Evolutionary conservation across 768 basidiomycete genomes (phyloP).

Genomic region (Dentipellis fragilis): DNA sequence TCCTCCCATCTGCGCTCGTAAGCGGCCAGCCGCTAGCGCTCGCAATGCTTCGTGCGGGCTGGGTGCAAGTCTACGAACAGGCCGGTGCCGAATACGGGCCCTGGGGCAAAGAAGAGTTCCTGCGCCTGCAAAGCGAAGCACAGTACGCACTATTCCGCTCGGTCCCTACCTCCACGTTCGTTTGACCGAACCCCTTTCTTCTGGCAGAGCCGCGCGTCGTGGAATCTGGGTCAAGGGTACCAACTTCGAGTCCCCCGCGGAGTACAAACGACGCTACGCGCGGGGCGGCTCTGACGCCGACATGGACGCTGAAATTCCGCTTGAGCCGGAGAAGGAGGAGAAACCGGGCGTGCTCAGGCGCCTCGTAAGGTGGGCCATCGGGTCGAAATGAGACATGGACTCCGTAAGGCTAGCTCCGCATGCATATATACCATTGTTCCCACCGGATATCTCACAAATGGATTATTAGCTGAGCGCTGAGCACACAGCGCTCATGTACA

Average conservation of each 20-base stretch:
- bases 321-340: neutral
- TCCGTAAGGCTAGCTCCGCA: neutral
- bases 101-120: slow-evolving; percentile 53
- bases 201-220: slow-evolving; percentile 14
- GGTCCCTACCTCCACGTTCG: neutral
- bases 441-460: too few species aligned
- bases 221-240: slow-evolving; percentile 31
- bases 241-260: slow-evolving; percentile 29
- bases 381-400: neutral
- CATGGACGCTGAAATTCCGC: neutral
- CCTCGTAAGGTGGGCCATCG: too few species aligned
- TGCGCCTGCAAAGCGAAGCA: slow-evolving; percentile 53
- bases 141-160: slow-evolving; percentile 35
- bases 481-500: too few species aligned
- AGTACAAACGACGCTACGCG: slow-evolving; percentile 30
- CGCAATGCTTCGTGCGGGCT: slow-evolving; percentile 76
- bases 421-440: too few species aligned
- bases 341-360: too few species aligned
- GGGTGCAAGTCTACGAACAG: slow-evolving; percentile 68
- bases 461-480: too few species aligned
- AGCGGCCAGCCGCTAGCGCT: slow-evolving; percentile 42
- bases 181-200: neutral
- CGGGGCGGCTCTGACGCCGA: neutral
- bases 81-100: slow-evolving; percentile 73
- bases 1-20: slow-evolving; percentile 41